Conservation (phyloP, 1,284 basidiomycete genomes). For the Cutaneotrichosporon cyanovorans region DNA sequence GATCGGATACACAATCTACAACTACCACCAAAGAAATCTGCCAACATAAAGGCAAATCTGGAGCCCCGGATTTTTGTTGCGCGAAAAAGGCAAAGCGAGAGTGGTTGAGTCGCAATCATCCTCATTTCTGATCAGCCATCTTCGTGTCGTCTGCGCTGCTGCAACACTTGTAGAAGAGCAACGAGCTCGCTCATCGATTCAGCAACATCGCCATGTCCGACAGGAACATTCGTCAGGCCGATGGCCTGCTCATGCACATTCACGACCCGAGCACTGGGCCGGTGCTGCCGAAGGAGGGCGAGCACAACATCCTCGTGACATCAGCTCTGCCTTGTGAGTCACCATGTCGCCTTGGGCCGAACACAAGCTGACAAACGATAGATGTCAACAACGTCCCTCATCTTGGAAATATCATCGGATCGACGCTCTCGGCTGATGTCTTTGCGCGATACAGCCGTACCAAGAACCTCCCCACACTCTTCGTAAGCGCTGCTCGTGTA, state of each 20-base stretch:
- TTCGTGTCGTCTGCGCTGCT: neutral
- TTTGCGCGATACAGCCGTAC: slow-evolving; percentile 72
- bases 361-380: slow-evolving; percentile 13
- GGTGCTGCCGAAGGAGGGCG: slow-evolving; percentile 68
- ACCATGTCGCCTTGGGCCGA: no score
- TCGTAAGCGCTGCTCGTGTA: slow-evolving; percentile 23
- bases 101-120: slow-evolving; percentile 2
- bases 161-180: neutral
- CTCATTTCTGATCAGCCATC: no score
- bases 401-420: slow-evolving; percentile 96
- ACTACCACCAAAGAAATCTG: slow-evolving; percentile 2
- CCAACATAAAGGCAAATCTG: neutral
- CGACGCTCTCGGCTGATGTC: slow-evolving; percentile 80
- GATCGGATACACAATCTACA: no score
- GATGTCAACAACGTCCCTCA: slow-evolving; percentile 99
- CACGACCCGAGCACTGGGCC: slow-evolving; percentile 33
- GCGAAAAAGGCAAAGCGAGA: neutral
- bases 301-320: slow-evolving; percentile 83
- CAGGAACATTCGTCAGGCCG: slow-evolving; percentile 18
- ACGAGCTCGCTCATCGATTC: neutral
- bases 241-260: slow-evolving; percentile 49
- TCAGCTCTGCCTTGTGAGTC: slow-evolving; percentile 76
- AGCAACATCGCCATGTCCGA: slow-evolving; percentile 22
- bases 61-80: neutral
- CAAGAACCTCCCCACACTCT: slow-evolving; percentile 49